Evolutionary conservation across 352 stramenopile species (phyloP).

Genomic region (Phytopythium montanum): DNA sequence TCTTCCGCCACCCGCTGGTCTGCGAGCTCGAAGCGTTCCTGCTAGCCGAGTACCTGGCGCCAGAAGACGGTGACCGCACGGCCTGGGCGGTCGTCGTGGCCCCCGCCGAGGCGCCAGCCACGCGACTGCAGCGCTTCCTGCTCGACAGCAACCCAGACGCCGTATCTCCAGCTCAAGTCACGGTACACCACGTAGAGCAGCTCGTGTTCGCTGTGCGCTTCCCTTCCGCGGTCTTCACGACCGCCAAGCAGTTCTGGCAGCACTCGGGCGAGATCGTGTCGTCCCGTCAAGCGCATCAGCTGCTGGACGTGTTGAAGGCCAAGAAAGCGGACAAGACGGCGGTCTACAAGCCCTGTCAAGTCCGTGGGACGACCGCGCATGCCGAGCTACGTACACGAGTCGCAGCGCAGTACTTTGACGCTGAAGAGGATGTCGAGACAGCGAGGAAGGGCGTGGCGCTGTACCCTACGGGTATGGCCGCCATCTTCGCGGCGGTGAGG

Average conservation of each 20-base stretch:
- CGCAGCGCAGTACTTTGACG: conserved; percentile 43
- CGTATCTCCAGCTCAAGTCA: conserved; percentile 24
- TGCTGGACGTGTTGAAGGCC: conserved; percentile 47
- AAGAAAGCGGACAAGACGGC: conserved; percentile 4
- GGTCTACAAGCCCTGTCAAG: background rate
- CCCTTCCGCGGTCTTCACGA: conserved; percentile 31
- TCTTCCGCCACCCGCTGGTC: conserved; percentile 90
- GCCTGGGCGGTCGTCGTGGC: conserved; percentile 39
- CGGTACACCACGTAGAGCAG: conserved; percentile 38
- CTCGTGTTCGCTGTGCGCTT: conserved; percentile 74
- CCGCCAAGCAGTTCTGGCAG: conserved; percentile 91
- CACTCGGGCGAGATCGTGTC: conserved; percentile 92
- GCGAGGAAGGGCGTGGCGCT: conserved; percentile 48
- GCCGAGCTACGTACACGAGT: conserved; percentile 44
- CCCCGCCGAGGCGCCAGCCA: conserved; percentile 51
- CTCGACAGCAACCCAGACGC: conserved; percentile 24
- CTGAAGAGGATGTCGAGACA: background rate
- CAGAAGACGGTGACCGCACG: background rate
- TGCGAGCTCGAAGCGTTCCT: conserved; percentile 49
- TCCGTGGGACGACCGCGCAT: conserved; percentile 28
- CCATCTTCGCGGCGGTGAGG: conserved; percentile 82
- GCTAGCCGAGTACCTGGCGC: conserved; percentile 13
- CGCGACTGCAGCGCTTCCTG: conserved; percentile 72
- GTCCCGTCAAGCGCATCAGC: conserved; percentile 72
- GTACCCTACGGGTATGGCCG: conserved; percentile 87